phyloP scores from a whole-genome alignment of 306 rosid genomes.

The Myrica gale region DNA sequence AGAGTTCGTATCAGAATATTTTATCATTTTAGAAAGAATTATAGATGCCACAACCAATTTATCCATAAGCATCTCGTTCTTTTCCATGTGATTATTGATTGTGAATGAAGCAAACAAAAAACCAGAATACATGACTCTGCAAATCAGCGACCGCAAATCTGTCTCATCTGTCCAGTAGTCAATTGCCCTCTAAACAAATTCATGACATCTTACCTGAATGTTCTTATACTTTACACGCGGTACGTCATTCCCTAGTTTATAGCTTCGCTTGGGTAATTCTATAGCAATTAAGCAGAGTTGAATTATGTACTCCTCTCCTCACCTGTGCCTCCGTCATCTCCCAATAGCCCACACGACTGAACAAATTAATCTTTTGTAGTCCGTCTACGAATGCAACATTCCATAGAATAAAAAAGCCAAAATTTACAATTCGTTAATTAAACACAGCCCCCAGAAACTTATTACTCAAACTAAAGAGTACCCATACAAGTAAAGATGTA shows the following conservation, averaged over 20 bases:
- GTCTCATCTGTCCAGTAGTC: not conserved
- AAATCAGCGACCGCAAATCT: not conserved
- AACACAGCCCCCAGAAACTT: not conserved
- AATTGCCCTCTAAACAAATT: not conserved
- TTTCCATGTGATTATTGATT: not conserved
- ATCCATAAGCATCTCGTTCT: not conserved
- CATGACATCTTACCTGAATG: not conserved
- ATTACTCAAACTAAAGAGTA: not conserved
- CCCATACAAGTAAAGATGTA: not conserved
- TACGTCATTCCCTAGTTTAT: not conserved
- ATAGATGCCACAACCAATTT: not conserved
- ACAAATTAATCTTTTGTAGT: not conserved
- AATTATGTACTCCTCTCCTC: not conserved
- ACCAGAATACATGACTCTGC: not conserved
- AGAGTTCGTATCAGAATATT: not conserved
- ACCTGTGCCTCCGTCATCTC: not conserved
- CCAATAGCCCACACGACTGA: not conserved
- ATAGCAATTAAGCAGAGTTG: conserved; percentile 6
- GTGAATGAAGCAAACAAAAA: not conserved
- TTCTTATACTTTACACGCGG: not conserved
- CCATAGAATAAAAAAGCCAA: not conserved
- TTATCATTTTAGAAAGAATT: not conserved
- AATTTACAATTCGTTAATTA: not conserved
- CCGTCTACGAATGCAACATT: not conserved
- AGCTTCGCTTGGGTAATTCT: not conserved